Conservation (phyloP, 83 land plant genomes). For the Picea engelmannii region DNA sequence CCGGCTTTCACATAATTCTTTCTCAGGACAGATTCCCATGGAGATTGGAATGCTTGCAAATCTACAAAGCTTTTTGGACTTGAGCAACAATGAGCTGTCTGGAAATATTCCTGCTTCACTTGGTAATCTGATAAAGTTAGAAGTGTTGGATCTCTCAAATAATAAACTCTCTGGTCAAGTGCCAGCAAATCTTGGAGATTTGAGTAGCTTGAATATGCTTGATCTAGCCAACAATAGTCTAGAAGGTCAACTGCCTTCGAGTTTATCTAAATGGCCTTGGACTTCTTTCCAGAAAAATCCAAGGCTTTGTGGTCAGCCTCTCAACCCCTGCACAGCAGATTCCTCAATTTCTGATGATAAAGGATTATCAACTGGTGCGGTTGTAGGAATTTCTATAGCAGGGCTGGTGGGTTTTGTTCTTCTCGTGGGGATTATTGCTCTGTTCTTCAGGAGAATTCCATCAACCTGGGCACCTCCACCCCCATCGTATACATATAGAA, state of each 20-base stretch:
- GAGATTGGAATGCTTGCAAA: slow-evolving; percentile 63
- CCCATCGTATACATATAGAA: slow-evolving; percentile 32
- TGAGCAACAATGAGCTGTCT: slow-evolving; percentile 66
- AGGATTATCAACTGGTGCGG: slow-evolving; percentile 13
- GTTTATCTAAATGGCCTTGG: slow-evolving; percentile 44
- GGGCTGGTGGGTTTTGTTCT: slow-evolving; percentile 27
- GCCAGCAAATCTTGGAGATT: slow-evolving; percentile 47
- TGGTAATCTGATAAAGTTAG: slow-evolving; percentile 48
- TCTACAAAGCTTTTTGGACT: slow-evolving; percentile 63
- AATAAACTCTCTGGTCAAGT: slow-evolving; percentile 69
- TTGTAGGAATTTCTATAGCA: slow-evolving; percentile 36
- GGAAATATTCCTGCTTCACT: slow-evolving; percentile 75
- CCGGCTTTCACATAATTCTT: slow-evolving; percentile 44
- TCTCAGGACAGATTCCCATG: slow-evolving; percentile 56
- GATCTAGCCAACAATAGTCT: slow-evolving; percentile 74
- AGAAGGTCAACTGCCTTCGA: slow-evolving; percentile 49
- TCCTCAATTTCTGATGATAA: not conserved
- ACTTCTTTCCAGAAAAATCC: slow-evolving; percentile 66
- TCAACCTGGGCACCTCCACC: slow-evolving; percentile 21
- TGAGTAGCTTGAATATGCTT: slow-evolving; percentile 61
- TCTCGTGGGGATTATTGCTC: slow-evolving; percentile 25
- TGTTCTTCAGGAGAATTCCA: slow-evolving; percentile 14
- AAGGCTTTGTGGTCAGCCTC: slow-evolving; percentile 66
- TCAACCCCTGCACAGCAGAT: slow-evolving; percentile 27
- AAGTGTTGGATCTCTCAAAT: slow-evolving; percentile 71